phyloP scores from a whole-genome alignment of 176 grass and related monocot species.

The Tillandsia fasciculata region DNA sequence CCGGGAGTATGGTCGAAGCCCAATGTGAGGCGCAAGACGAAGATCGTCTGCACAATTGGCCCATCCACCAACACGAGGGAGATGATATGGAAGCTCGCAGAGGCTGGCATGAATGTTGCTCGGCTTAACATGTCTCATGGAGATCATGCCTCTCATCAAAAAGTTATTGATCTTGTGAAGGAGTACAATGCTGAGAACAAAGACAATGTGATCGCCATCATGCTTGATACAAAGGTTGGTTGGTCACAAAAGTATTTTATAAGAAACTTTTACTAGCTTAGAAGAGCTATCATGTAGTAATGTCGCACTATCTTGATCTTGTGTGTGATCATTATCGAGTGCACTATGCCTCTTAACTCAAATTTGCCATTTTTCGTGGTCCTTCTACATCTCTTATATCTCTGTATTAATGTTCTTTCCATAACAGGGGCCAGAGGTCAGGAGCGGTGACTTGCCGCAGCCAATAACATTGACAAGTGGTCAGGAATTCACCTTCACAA shows the following conservation, averaged over 20 bases:
- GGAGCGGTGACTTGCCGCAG: constrained; percentile 91
- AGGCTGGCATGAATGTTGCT: constrained; percentile 87
- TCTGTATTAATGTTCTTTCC: not conserved
- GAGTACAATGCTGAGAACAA: constrained; percentile 82
- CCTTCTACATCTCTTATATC: constrained; percentile 11
- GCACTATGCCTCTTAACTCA: not conserved
- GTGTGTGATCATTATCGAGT: not conserved
- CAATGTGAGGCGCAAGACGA: constrained; percentile 85
- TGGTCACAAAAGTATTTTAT: not conserved
- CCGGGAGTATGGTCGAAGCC: constrained; percentile 72
- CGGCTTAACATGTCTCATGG: constrained; percentile 94
- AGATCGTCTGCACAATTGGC: constrained; percentile 97
- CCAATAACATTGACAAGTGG: constrained; percentile 49
- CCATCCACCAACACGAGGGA: constrained; percentile 87
- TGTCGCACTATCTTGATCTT: not conserved
- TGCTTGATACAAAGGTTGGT: constrained; percentile 94
- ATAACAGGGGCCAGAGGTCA: constrained; percentile 80
- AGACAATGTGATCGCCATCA: constrained; percentile 83
- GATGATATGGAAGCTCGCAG: constrained; percentile 92
- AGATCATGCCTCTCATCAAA: constrained; percentile 86
- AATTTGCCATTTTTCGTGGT: not conserved
- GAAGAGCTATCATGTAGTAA: not conserved
- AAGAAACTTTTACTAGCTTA: not conserved
- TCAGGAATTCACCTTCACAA: constrained; percentile 83
- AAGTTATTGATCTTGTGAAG: constrained; percentile 86